Percentiles rank a stretch among this genome's conserved stretches.
Conservation (phyloP, 2,329 filamentous ascomycete genomes). For the Hymenoscyphus repandus region DNA sequence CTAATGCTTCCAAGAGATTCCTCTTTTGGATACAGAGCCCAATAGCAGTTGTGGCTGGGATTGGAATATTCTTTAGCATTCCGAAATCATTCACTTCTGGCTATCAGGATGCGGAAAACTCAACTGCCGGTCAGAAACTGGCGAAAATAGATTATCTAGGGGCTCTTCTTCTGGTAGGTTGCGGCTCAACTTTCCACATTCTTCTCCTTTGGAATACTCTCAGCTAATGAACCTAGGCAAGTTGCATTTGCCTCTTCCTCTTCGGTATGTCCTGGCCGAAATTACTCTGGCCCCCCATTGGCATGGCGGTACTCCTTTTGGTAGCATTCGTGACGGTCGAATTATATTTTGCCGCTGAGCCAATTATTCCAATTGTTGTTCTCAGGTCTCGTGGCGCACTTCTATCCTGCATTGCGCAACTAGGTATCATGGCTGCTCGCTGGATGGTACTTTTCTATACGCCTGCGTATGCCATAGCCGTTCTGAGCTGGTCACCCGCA, state of each 20-base stretch:
- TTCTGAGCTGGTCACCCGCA: conserved; percentile 64
- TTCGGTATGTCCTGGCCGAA: conserved; percentile 61
- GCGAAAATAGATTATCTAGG: conserved; percentile 70
- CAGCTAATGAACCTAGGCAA: conserved; percentile 40
- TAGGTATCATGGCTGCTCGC: conserved; percentile 74
- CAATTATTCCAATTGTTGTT: conserved; percentile 69
- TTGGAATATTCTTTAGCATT: conserved; percentile 60
- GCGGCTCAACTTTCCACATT: neutral
- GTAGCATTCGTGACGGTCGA: conserved; percentile 59
- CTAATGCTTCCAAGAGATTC: conserved; percentile 47
- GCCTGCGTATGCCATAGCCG: conserved; percentile 73
- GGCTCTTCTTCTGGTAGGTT: conserved; percentile 56
- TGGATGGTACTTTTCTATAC: conserved; percentile 79
- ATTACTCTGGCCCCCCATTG: conserved; percentile 54
- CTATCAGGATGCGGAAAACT: conserved; percentile 32
- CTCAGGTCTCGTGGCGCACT: conserved; percentile 66
- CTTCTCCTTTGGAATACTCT: neutral
- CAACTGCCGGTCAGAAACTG: conserved; percentile 48
- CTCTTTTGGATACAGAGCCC: conserved; percentile 72
- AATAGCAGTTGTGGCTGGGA: conserved; percentile 53
- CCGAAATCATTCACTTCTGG: conserved; percentile 41
- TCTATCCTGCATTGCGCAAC: conserved; percentile 67
- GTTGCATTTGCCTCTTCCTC: conserved; percentile 66
- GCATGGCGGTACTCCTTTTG: conserved; percentile 49
- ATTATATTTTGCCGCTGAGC: conserved; percentile 56